Percentiles rank a stretch among this genome's conserved stretches.
phyloP scores from a whole-genome alignment of 495 filamentous ascomycete species.

The Tuber indicum region DNA sequence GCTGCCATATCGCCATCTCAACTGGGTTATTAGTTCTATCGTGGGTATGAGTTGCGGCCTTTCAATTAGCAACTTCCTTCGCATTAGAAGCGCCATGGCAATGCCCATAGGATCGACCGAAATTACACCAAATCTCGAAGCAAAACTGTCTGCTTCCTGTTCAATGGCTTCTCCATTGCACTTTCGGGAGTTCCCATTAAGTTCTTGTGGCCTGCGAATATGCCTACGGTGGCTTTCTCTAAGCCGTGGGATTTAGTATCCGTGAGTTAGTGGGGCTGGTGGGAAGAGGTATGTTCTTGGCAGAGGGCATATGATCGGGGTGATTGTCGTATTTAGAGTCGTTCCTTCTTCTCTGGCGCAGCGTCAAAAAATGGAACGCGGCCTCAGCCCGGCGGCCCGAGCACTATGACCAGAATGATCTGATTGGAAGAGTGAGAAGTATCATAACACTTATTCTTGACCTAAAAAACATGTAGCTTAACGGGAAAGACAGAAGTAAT shows the following conservation, averaged over 20 bases:
- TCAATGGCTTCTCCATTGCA: constrained; percentile 84
- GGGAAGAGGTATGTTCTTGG: constrained; percentile 65
- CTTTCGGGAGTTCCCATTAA: constrained; percentile 72
- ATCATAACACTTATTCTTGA: not conserved
- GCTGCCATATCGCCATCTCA: constrained; percentile 68
- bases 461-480: not conserved
- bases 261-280: constrained; percentile 62
- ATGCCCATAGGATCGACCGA: constrained; percentile 61
- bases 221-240: constrained; percentile 60
- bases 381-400: too few species aligned
- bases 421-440: not conserved
- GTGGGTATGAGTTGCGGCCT: constrained; percentile 47
- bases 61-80: constrained; percentile 51
- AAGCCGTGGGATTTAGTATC: constrained; percentile 57
- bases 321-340: constrained; percentile 48
- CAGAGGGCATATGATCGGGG: constrained; percentile 61
- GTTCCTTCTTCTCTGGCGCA: too few species aligned
- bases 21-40: constrained; percentile 84
- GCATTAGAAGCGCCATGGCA: constrained; percentile 53
- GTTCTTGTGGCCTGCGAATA: constrained; percentile 69
- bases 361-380: too few species aligned
- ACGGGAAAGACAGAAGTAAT: not conserved
- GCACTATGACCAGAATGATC: too few species aligned
- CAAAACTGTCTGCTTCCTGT: constrained; percentile 69
- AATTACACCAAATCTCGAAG: constrained; percentile 66